Conservation (phyloP, 352 stramenopile species). For the Pythium plurisporium region DNA sequence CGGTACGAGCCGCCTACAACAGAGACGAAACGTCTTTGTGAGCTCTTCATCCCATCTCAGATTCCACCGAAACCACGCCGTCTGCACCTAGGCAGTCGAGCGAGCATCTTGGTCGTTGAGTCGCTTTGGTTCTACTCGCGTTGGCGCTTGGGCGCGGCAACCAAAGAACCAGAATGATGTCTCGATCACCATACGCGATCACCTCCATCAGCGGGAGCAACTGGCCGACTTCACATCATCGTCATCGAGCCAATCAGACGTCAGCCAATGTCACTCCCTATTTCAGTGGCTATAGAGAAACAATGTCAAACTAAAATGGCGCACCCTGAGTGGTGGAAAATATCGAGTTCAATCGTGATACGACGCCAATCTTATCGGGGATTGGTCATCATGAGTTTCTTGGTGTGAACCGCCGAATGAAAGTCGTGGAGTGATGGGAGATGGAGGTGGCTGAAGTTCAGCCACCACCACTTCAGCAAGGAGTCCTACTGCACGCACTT, state of each 20-base stretch:
- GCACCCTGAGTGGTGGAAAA: constrained; percentile 11
- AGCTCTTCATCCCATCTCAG: too few species aligned
- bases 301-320: not conserved
- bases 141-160: not conserved
- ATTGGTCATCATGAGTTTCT: constrained; percentile 9
- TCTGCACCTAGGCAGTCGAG: constrained; percentile 18
- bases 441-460: too few species aligned
- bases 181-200: not conserved
- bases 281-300: constrained; percentile 19
- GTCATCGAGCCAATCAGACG: constrained; percentile 21
- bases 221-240: too few species aligned
- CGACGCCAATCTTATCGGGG: constrained; percentile 15
- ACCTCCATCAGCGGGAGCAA: not conserved
- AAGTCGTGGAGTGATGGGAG: constrained; percentile 13
- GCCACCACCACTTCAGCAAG: too few species aligned
- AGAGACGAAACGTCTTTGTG: not conserved
- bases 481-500: too few species aligned
- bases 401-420: not conserved
- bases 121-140: not conserved
- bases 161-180: constrained; percentile 28
- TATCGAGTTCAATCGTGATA: constrained; percentile 12
- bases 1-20: constrained; percentile 10
- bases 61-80: too few species aligned
- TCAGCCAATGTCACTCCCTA: not conserved
- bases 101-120: constrained; percentile 7